Percentiles rank a stretch among this genome's conserved stretches.
Evolutionary conservation across 352 stramenopile genomes (phyloP).

Genomic region (Globisporangium spinosum): DNA sequence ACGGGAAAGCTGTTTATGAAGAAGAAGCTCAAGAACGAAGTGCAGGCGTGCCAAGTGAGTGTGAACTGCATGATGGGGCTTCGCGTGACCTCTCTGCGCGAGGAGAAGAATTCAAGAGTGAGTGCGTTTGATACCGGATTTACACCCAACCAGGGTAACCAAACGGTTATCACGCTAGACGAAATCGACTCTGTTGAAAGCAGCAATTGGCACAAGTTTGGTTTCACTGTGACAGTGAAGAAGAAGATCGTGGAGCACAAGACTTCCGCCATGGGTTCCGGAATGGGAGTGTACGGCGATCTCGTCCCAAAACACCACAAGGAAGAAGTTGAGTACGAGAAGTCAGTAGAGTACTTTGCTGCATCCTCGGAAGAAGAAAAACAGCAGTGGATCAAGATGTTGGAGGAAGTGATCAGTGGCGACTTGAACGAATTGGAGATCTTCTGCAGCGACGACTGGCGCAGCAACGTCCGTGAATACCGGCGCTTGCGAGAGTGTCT

Average conservation of each 20-base stretch:
- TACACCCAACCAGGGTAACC: constrained; percentile 54
- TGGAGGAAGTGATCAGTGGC: constrained; percentile 74
- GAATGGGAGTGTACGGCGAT: constrained; percentile 17
- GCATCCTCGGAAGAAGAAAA: constrained; percentile 61
- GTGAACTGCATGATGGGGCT: constrained; percentile 89
- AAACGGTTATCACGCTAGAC: constrained; percentile 72
- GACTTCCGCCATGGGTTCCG: background rate
- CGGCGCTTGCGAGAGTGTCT: constrained; percentile 67
- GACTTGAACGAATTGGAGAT: constrained; percentile 83
- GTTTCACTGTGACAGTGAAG: constrained; percentile 68
- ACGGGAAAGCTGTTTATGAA: constrained; percentile 55
- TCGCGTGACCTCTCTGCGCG: constrained; percentile 57
- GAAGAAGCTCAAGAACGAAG: constrained; percentile 80
- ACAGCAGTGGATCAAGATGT: constrained; percentile 59
- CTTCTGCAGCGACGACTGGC: constrained; percentile 87
- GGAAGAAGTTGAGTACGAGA: constrained; percentile 30
- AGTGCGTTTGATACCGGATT: constrained; percentile 46
- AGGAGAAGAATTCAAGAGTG: constrained; percentile 32
- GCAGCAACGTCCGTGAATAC: constrained; percentile 86
- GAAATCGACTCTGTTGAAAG: constrained; percentile 72
- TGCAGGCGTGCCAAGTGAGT: constrained; percentile 64
- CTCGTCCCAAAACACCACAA: constrained; percentile 21
- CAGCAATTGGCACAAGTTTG: constrained; percentile 69
- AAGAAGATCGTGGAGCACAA: constrained; percentile 34
- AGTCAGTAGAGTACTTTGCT: constrained; percentile 72